These are phyloP conservation scores for Euphorbia pulcherrima DNA, from an alignment of 345 rosid genomes.

Conservation along the genomic window DNA sequence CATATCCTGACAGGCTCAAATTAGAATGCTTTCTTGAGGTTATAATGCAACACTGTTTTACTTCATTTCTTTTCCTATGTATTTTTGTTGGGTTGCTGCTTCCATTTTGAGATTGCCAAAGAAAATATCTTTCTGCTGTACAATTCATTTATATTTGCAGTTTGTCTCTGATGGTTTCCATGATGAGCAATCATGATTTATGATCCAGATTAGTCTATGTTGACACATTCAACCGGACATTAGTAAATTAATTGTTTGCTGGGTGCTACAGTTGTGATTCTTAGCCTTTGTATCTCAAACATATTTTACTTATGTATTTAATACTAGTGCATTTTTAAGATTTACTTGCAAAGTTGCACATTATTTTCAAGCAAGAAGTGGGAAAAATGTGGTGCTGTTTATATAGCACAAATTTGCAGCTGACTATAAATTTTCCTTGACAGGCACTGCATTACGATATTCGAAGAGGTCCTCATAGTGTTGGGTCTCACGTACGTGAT, in stretches of 20 bases:
- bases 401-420: background rate
- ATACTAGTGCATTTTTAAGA: background rate
- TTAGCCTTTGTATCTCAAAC: background rate
- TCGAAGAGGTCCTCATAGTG: conserved; percentile 97
- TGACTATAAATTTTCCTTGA: conserved; percentile 19
- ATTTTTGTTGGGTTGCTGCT: background rate
- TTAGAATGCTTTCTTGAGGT: background rate
- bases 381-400: background rate
- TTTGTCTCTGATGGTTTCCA: background rate
- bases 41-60: background rate
- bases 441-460: conserved; percentile 97
- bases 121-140: background rate
- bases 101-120: no score
- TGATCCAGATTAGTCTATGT: background rate
- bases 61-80: background rate
- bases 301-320: background rate
- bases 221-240: background rate
- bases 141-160: background rate
- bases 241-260: background rate
- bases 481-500: conserved; percentile 99
- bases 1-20: background rate
- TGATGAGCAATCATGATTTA: background rate
- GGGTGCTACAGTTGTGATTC: background rate
- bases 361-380: background rate
- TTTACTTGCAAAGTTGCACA: no score